Evolutionary conservation across 2,329 filamentous ascomycete species (phyloP).

Genomic region (Aspergillus tubingensis): DNA sequence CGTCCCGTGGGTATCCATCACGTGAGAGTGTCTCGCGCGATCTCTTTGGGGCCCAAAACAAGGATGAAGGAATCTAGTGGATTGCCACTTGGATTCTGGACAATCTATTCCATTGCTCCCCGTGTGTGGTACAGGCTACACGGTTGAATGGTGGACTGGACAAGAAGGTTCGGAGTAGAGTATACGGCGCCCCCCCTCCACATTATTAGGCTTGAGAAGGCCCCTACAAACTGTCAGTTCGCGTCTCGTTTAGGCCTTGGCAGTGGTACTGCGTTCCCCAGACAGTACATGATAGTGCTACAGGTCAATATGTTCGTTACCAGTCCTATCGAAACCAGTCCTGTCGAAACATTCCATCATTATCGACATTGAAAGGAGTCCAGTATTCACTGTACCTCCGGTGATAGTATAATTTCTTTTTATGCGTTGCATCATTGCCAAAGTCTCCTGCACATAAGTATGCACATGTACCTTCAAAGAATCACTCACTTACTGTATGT

Average conservation of each 20-base stretch:
- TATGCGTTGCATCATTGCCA: neutral
- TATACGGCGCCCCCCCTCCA: neutral
- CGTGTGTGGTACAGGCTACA: neutral
- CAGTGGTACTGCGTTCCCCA: neutral
- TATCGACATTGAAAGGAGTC: neutral
- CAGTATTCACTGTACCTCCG: neutral
- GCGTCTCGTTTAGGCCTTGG: neutral
- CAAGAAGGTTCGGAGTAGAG: conserved; percentile 4
- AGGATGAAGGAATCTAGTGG: conserved; percentile 4
- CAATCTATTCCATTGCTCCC: neutral
- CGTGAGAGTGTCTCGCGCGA: conserved; percentile 12
- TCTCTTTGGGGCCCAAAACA: conserved; percentile 13
- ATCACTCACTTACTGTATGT: neutral
- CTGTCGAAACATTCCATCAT: neutral
- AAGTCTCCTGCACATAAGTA: neutral
- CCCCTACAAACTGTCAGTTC: neutral
- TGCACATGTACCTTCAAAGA: neutral
- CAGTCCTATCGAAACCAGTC: neutral
- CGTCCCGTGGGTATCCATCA: conserved; percentile 17
- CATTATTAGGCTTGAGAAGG: neutral
- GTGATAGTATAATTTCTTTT: neutral
- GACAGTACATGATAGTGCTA: neutral
- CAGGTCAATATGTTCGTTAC: neutral
- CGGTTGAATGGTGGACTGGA: neutral
- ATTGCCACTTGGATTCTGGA: conserved; percentile 19